Evolutionary conservation across 106 monocot genomes (phyloP), one percentile per base, ranked within the genome.

Genomic region (Apostasia shenzhenica): DNA sequence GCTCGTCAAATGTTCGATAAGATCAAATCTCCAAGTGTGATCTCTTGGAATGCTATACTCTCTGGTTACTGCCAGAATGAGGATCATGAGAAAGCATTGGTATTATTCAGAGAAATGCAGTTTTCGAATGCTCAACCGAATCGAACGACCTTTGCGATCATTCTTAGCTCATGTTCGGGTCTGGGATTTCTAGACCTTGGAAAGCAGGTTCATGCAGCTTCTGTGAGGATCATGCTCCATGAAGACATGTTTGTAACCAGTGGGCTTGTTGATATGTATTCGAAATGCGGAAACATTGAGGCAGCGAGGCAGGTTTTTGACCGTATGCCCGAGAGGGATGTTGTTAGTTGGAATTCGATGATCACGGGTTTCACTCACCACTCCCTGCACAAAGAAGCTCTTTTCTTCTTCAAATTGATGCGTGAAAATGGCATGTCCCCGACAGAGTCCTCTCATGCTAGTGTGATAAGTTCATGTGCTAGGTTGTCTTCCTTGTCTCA

Each of bases 321-420:
- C 55, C 84, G 73, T 54, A 86, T 84, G 88, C 52, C 48, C 0
- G 80, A 86, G 40, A 79, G 95, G 67, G 95, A 95, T 69, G 81
- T 86, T 12, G 88, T 95, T 7, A 76, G 84, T 67, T 95, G 95
- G 95, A 95, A 95, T 68, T 88, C 95, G 11, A 95, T 95, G 91
- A 84, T 95, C 13, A 75, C 86, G 2, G 91, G 85, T 5, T 84
- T 91, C 37, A 60, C 88, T 58, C 68, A 84, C 46, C 88, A 91
- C 55, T 88, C 87, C 59, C 55, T 78, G 39, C 78, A 77, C 14
- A 80, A 68, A 66, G 86, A 95, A 70, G 83, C 86, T 14, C 82
- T 95, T 66, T 46, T 26, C 8, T 76, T 91, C 43, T 91, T 91
- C 76, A 88, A 78, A 63, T 58, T 84, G 70, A 89, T 95, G 91